Evolutionary conservation across 192 early-diverging fungal genomes (phyloP).

Genomic region (Linnemannia schmuckeri): DNA sequence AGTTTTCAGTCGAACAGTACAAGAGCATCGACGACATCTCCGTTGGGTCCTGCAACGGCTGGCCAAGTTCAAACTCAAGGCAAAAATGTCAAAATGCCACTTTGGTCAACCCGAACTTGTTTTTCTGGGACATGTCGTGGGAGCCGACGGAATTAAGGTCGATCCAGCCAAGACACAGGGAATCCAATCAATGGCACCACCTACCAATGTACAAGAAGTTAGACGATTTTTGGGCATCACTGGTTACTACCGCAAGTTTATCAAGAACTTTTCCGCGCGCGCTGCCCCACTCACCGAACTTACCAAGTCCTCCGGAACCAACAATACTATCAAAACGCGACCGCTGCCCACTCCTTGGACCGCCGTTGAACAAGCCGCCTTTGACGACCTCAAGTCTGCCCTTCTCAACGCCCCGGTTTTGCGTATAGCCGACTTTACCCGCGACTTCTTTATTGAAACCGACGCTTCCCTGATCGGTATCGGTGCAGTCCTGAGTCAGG

Average conservation of each 20-base stretch:
- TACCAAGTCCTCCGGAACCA: neutral
- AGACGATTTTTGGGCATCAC: constrained; percentile 5
- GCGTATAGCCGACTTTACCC: neutral
- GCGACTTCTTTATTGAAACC: neutral
- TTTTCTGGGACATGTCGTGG: constrained; percentile 19
- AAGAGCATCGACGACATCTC: constrained; percentile 15
- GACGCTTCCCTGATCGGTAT: no score
- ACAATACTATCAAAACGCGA: neutral
- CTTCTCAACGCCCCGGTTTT: neutral
- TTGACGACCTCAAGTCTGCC: constrained; percentile 4
- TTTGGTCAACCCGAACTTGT: neutral
- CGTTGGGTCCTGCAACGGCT: neutral
- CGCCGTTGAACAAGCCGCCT: neutral
- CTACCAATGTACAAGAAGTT: constrained; percentile 15
- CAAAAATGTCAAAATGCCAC: constrained; percentile 6
- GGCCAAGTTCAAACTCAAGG: neutral
- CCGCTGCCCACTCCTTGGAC: neutral
- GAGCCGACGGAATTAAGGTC: neutral
- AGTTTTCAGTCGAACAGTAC: neutral
- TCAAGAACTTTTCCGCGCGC: neutral
- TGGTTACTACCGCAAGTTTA: constrained; percentile 14
- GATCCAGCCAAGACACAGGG: constrained; percentile 11
- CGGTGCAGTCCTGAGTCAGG: no score
- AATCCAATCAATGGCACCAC: neutral
- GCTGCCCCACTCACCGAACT: neutral